Percentiles rank a stretch among this genome's conserved stretches.
Evolutionary conservation across 805 yeast species (phyloP).

Genomic region (Candida verbasci): DNA sequence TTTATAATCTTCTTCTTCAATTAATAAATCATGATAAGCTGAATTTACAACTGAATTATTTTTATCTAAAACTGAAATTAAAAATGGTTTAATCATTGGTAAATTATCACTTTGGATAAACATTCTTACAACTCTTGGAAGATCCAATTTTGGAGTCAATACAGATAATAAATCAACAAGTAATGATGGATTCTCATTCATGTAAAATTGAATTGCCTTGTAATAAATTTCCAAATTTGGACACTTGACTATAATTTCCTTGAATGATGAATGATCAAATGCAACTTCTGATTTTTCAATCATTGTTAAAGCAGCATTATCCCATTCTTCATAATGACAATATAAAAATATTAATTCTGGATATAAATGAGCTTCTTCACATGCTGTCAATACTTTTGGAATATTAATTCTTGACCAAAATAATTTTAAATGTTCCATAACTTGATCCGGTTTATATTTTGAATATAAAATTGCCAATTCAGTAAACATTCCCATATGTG

Average conservation of each 20-base stretch:
- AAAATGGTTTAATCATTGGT: conserved; percentile 93
- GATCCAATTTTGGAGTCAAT: conserved; percentile 83
- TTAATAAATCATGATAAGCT: conserved; percentile 91
- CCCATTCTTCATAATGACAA: conserved; percentile 99
- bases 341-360: conserved; percentile 93
- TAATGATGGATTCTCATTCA: conserved; percentile 86
- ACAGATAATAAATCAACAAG: conserved; percentile 82
- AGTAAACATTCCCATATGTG: conserved; percentile 99
- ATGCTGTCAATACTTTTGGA: conserved; percentile 93
- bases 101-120: conserved; percentile 93
- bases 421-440: conserved; percentile 93
- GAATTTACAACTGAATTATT: conserved; percentile 88
- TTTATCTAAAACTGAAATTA: conserved; percentile 85
- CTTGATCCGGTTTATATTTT: conserved; percentile 83
- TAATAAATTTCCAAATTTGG: conserved; percentile 94
- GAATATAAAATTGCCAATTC: conserved; percentile 89
- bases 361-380: conserved; percentile 92
- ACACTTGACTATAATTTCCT: conserved; percentile 91
- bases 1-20: conserved; percentile 95
- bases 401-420: conserved; percentile 98
- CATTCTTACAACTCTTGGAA: conserved; percentile 90
- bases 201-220: conserved; percentile 93
- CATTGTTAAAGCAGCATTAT: conserved; percentile 94
- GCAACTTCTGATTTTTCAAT: conserved; percentile 92
- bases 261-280: conserved; percentile 90